Evolutionary conservation across 2,329 filamentous ascomycete genomes (phyloP), one percentile per base, ranked within the genome.

Genomic region (Hypoxylon sp.): DNA sequence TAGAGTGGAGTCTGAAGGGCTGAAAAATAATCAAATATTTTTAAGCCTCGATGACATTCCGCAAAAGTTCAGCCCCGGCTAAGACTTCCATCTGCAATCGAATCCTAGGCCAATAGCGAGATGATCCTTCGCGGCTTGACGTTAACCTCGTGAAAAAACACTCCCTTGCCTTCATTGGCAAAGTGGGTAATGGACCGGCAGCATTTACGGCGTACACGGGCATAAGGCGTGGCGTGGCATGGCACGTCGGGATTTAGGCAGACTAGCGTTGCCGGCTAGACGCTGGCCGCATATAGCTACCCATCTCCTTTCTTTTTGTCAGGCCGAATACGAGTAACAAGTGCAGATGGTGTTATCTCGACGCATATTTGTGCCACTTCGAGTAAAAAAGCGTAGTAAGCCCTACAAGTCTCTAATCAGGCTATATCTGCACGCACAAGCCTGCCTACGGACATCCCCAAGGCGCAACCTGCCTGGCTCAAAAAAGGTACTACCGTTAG

Each of bases 391-490:
- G 29, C 47, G 35, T 14, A 35, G 26, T 22, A 54, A 46, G 33
- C 19, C 39, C 39, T 44, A 44, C 11, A 44, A 44, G 5, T 26
- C 42, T 35, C 46, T 42, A 50, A 22, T 19, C 24, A 24, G 37
- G 46, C 5, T 31, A 48, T 31, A 17, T 11, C 26, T 29, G 47
- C 19, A 52, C 10, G 17, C 39, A 55, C 31, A 13, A 55, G 33
- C 9, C 5, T 33, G 14, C 5, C 6, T 6, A 53, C 65, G 65
- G 65, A 68, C 65, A 68, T 68, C 65, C 65, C 65, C 65, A 68
- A 55, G 37, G 22, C 11, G 46, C 5, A 50, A 29, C n/a, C n/a
- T 50, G 24, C 24, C 14, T 46, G 44, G 17, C n/a, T 17, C 37
- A 13, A 46, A 62, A 14, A 14, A 33, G 29, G 13, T 19, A 50